These are phyloP conservation scores for Drosera capensis DNA, from an alignment of 148 eudicot genomes.

Conservation along the genomic window DNA sequence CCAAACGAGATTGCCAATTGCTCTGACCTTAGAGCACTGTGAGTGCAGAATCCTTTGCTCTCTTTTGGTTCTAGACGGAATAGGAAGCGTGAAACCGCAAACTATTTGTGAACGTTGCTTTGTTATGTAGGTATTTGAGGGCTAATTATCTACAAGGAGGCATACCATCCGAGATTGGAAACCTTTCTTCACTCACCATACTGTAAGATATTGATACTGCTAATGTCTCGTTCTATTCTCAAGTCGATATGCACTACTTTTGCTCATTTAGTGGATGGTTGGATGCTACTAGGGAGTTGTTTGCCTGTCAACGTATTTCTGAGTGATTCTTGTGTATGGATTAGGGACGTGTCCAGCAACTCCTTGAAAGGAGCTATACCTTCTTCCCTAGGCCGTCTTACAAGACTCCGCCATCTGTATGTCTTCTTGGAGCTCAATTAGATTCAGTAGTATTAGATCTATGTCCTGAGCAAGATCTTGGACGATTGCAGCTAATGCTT, in stretches of 20 bases:
- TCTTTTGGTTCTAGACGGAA: too few species aligned
- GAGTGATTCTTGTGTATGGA: neutral
- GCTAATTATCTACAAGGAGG: slow-evolving; percentile 91
- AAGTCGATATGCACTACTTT: too few species aligned
- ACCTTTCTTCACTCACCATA: slow-evolving; percentile 60
- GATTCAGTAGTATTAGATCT: neutral
- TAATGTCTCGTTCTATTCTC: too few species aligned
- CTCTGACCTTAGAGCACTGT: slow-evolving; percentile 84
- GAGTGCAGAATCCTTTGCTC: slow-evolving; percentile 20
- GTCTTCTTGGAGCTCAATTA: slow-evolving; percentile 8
- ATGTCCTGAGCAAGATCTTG: neutral
- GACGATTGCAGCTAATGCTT: neutral
- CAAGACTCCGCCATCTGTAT: slow-evolving; percentile 58
- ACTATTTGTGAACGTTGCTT: neutral
- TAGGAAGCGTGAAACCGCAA: too few species aligned
- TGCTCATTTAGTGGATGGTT: too few species aligned
- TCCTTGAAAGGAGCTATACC: slow-evolving; percentile 81
- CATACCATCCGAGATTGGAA: slow-evolving; percentile 79
- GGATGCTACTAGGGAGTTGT: too few species aligned
- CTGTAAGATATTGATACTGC: slow-evolving; percentile 47
- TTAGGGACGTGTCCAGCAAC: slow-evolving; percentile 89
- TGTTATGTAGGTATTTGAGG: slow-evolving; percentile 55
- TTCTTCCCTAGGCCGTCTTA: slow-evolving; percentile 73
- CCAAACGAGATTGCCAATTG: slow-evolving; percentile 75
- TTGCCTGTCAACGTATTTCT: too few species aligned